Evolutionary conservation across 305 asterid species (phyloP), one percentile per base, ranked within the genome.

Genomic region (Withania somnifera): DNA sequence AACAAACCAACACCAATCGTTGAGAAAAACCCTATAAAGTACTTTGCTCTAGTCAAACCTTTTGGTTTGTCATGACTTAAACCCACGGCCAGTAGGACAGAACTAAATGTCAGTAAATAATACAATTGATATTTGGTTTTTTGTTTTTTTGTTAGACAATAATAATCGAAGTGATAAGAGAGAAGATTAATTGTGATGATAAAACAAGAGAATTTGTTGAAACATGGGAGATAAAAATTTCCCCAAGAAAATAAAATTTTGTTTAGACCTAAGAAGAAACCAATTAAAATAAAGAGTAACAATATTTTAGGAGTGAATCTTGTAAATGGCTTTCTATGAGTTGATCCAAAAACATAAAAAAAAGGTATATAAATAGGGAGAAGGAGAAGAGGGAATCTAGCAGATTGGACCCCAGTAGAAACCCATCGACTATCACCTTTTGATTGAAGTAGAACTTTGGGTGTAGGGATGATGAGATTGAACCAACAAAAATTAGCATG

Each of bases 1-100:
- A 50, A 24, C 3, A 81, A 26, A 10, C 84, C 79, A 10, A 47
- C 83, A 52, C 83, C 83, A 36, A 81, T 0, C 0, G 79, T 67
- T 0, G 80, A 81, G 20, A 81, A 52, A 52, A 81, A 53, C 30
- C 47, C 84, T 24, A 81, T 36, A 11, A 81, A 81, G 22, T 45
- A 81, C 66, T 67, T 67, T 20, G 28, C 8, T 8, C 6, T 61
- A 0, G 60, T 79, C 42, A 79, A 17, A 34, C 51, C 79, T 2
- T 67, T 28, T 36, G 84, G 69, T 38, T 36, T 81, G 68, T 81
- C 84, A 24, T 67, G 84, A 26, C 15, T 69, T 28, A 58, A 81
- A 50, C 22, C 52, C 1, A 81, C n/a, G 9, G 54, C 42, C 30
- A 81, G 9, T n/a, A 81, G 8, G 14, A 68, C 11, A 0, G 69